phyloP scores from a whole-genome alignment of 176 grass and related monocot genomes.

The Hordeum marinum region DNA sequence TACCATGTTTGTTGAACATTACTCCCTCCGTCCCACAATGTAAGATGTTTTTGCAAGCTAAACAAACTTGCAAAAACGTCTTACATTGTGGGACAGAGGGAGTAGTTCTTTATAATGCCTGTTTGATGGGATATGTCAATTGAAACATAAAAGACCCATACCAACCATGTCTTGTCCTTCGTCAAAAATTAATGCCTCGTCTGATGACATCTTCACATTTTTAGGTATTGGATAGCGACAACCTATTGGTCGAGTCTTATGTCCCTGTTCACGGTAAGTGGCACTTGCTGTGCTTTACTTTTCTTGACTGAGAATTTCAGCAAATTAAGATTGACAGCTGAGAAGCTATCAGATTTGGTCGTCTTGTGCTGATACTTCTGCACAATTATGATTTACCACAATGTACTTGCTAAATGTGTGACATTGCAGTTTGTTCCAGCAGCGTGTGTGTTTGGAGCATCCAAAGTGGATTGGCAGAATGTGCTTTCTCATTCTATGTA shows the following conservation, averaged over 20 bases:
- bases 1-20: neutral
- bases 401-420: neutral
- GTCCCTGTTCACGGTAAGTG: slow-evolving; percentile 80
- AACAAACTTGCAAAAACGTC: too few relatives aligned
- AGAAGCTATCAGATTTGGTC: neutral
- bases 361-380: neutral
- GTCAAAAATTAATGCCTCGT: neutral
- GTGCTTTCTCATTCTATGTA: slow-evolving; percentile 73
- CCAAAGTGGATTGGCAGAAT: slow-evolving; percentile 68
- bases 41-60: too few relatives aligned
- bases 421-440: slow-evolving; percentile 79
- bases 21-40: too few relatives aligned
- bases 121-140: neutral
- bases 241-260: slow-evolving; percentile 84
- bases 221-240: slow-evolving; percentile 62
- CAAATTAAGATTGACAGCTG: neutral
- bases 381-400: neutral
- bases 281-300: neutral
- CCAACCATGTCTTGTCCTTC: neutral
- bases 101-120: neutral
- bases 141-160: neutral
- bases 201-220: slow-evolving; percentile 11
- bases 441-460: slow-evolving; percentile 75
- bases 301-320: neutral
- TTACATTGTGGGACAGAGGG: too few relatives aligned